Conservation (phyloP, 106 monocot genomes). For the Gastrodia elata region DNA sequence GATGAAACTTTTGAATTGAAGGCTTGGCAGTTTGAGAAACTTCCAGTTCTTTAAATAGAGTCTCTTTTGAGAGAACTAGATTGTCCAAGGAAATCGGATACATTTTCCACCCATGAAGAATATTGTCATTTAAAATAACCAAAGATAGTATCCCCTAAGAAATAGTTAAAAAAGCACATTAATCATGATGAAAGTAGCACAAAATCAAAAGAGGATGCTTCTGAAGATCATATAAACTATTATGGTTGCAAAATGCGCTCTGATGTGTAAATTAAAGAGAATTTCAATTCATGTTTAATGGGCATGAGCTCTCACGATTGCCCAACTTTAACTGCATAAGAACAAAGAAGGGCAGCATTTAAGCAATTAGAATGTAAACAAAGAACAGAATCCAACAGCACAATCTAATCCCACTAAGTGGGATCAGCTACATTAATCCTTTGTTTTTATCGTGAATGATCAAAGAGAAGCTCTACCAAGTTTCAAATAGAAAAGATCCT, state of each 20-base stretch:
- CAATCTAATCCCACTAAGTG: too few relatives aligned
- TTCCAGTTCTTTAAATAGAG: slow-evolving; percentile 37
- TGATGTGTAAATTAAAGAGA: background rate
- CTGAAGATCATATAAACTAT: background rate
- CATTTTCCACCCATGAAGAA: slow-evolving; percentile 57
- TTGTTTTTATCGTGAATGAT: too few relatives aligned
- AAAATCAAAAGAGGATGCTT: background rate
- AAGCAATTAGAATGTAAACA: background rate
- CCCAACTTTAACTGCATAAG: background rate
- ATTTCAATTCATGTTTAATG: background rate
- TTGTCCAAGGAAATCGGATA: slow-evolving; percentile 57
- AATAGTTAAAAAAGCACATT: background rate
- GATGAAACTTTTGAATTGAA: slow-evolving; percentile 2
- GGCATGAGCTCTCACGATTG: background rate
- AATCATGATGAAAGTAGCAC: background rate
- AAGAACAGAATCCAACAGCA: background rate
- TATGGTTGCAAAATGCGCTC: background rate
- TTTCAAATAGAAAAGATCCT: too few relatives aligned
- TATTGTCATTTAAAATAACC: slow-evolving; percentile 46
- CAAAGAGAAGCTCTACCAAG: too few relatives aligned
- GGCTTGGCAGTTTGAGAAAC: slow-evolving; percentile 18
- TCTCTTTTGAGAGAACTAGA: slow-evolving; percentile 28
- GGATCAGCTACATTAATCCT: too few relatives aligned
- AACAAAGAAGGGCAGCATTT: background rate
- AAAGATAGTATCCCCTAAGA: slow-evolving; percentile 83